Evolutionary conservation across 371 early-diverging fungal genomes (phyloP), one percentile per base, ranked within the genome.

Genomic region (Mucor saturninus): DNA sequence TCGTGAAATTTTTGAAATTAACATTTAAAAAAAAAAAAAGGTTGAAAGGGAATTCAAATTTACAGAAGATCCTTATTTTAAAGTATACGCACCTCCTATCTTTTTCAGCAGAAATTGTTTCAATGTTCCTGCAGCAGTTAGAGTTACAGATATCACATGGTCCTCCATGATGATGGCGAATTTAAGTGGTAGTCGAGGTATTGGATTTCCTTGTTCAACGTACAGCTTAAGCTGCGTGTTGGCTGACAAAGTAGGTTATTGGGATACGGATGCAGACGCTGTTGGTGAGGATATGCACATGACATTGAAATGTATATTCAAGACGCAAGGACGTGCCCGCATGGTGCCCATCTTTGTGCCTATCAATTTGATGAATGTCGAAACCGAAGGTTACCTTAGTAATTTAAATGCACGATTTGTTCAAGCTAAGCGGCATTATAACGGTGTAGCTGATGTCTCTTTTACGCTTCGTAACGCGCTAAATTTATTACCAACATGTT

Each of bases 211-310:
- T 28, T 89, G 91, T 71, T 87, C 88, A 8, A 86, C 83, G 7
- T 89, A 91, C 74, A 81, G 84, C 57, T 64, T 89, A 32, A 81
- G 83, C 15, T 82, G 89, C 83, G 74, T 80, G 15, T 72, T 90
- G 40, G 86, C 85, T 10, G 69, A 80, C 43, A 62, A 77, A 26
- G 86, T 91, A 39, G 82, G 81, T 46, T 89, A 83, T 66, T 91
- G 91, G 90, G 90, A 91, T 69, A 81, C 84, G 15, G 84, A 86
- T 58, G 81, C 87, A 11, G 89, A 89, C 70, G 86, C 88, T 32
- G 86, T 88, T 46, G 89, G 90, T 38, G 89, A 91, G 71, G 90
- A 89, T 76, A 77, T 89, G 83, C 90, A 89, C 73, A 89, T 90
- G 90, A 80, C 77, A 76, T 74, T 91, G 52, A 89, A 89, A 73